phyloP scores from a whole-genome alignment of 2,329 filamentous ascomycete species.

The Thelonectria rubi region DNA sequence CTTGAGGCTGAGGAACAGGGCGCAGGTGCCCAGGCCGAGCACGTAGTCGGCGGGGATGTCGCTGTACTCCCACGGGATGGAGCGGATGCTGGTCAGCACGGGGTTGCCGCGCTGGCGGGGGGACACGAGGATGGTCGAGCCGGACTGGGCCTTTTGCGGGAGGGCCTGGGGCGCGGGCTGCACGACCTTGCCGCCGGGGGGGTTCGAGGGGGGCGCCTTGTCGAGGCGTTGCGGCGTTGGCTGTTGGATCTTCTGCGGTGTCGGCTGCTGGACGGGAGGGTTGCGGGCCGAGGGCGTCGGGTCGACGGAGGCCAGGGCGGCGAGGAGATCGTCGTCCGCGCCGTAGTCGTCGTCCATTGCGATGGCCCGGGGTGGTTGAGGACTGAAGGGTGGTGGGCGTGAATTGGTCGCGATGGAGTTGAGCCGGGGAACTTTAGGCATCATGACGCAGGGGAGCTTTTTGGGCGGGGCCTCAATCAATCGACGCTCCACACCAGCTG shows the following conservation, averaged over 20 bases:
- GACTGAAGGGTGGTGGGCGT: not conserved
- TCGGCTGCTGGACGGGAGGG: constrained; percentile 49
- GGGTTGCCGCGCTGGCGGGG: constrained; percentile 95
- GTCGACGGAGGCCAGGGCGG: constrained; percentile 63
- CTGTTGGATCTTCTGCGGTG: constrained; percentile 55
- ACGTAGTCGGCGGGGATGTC: constrained; percentile 97
- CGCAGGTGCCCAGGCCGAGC: constrained; percentile 86
- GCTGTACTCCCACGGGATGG: constrained; percentile 93
- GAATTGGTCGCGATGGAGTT: not conserved
- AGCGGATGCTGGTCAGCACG: constrained; percentile 82
- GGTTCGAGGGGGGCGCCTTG: constrained; percentile 55
- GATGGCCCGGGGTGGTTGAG: not conserved
- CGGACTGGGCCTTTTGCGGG: constrained; percentile 64
- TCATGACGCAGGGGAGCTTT: not conserved
- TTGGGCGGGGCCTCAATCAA: not conserved
- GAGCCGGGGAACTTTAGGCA: not conserved
- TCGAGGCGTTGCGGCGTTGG: constrained; percentile 66
- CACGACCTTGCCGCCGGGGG: constrained; percentile 67
- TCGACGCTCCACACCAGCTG: not conserved
- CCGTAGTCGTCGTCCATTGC: constrained; percentile 65
- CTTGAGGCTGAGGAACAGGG: constrained; percentile 91
- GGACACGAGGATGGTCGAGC: constrained; percentile 87
- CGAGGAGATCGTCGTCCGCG: constrained; percentile 65
- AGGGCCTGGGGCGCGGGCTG: constrained; percentile 92
- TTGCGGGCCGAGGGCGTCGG: constrained; percentile 39